Conservation (phyloP, 768 basidiomycete genomes). For the Podaxis sp. region DNA sequence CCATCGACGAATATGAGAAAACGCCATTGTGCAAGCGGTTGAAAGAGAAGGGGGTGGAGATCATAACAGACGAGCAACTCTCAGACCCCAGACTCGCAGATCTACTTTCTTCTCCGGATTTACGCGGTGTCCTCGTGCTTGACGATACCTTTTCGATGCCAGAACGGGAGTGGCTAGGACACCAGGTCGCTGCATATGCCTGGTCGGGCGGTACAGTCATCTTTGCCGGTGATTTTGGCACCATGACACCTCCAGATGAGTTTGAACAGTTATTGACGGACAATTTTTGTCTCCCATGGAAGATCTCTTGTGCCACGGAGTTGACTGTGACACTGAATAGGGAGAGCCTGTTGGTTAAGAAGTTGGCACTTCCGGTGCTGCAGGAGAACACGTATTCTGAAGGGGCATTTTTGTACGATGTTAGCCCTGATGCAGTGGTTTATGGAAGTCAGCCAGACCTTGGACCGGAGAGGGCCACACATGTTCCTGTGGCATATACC, state of each 20-base stretch:
- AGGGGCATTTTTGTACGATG: constrained; percentile 17
- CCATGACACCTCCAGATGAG: constrained; percentile 16
- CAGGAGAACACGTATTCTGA: constrained; percentile 27
- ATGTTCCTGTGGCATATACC: constrained; percentile 26
- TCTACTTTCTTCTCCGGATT: constrained; percentile 28
- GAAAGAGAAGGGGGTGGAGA: constrained; percentile 20
- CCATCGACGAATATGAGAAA: constrained; percentile 15
- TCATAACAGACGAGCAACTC: constrained; percentile 18
- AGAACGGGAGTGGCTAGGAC: constrained; percentile 26
- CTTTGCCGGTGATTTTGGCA: constrained; percentile 29
- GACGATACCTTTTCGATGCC: constrained; percentile 28
- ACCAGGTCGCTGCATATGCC: constrained; percentile 32
- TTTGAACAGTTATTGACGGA: constrained; percentile 25
- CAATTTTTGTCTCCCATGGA: constrained; percentile 36
- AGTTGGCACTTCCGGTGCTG: constrained; percentile 21
- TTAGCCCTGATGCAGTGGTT: constrained; percentile 20
- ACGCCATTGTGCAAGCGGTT: constrained; percentile 23
- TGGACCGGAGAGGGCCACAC: constrained; percentile 23
- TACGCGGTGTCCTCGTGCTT: constrained; percentile 35
- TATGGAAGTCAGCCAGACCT: constrained; percentile 10
- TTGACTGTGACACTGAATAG: constrained; percentile 19
- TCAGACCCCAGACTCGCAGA: constrained; percentile 25
- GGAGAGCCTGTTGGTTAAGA: constrained; percentile 18
- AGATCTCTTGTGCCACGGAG: constrained; percentile 21
- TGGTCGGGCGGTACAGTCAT: constrained; percentile 37